Evolutionary conservation across 495 filamentous ascomycete species (phyloP).

Genomic region (Pseudoneurospora amorphoporcata): DNA sequence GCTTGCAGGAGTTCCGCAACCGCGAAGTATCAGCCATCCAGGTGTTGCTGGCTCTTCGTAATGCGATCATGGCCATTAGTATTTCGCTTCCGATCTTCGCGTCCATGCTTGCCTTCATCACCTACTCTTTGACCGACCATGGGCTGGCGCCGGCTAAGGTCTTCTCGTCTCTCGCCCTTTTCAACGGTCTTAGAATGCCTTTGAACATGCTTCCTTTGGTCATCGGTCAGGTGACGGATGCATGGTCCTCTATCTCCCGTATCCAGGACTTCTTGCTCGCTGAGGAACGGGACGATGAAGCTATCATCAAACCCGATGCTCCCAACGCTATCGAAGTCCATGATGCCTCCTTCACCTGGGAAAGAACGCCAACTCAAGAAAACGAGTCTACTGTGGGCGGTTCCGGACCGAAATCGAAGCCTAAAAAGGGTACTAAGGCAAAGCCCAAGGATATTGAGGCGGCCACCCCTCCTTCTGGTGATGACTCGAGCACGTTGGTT

Average conservation of each 20-base stretch:
- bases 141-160: conserved; percentile 61
- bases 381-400: conserved; percentile 30
- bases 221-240: conserved; percentile 81
- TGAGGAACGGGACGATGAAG: conserved; percentile 75
- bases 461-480: conserved; percentile 15
- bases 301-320: conserved; percentile 48
- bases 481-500: conserved; percentile 43
- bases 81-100: conserved; percentile 78
- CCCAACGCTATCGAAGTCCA: conserved; percentile 62
- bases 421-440: conserved; percentile 33
- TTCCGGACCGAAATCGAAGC: conserved; percentile 21
- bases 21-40: conserved; percentile 73
- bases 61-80: conserved; percentile 69
- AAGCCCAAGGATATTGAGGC: conserved; percentile 19
- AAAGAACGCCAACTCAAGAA: conserved; percentile 59
- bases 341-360: conserved; percentile 85
- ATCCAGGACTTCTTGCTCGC: conserved; percentile 80
- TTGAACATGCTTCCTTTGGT: conserved; percentile 81
- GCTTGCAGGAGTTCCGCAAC: conserved; percentile 58
- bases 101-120: conserved; percentile 92
- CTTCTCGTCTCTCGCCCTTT: conserved; percentile 88
- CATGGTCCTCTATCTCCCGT: conserved; percentile 69
- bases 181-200: conserved; percentile 83
- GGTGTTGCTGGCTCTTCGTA: conserved; percentile 67
- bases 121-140: conserved; percentile 70